phyloP scores from a whole-genome alignment of 1,284 basidiomycete species.

The Cutaneotrichosporon dermatis region DNA sequence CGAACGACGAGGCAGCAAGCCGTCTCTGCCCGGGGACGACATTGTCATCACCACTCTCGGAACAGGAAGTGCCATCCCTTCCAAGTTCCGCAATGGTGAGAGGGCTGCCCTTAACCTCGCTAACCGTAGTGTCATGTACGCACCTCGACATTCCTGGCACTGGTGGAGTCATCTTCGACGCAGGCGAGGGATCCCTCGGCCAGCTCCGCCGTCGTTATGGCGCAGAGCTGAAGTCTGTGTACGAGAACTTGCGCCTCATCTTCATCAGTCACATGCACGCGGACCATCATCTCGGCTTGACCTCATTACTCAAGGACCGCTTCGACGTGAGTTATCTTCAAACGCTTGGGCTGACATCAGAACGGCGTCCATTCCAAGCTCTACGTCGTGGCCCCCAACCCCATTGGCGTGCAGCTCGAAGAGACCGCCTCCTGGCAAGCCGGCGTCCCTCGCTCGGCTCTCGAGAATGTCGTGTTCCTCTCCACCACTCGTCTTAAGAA shows the following conservation, averaged over 20 bases:
- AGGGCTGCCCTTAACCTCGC: background rate
- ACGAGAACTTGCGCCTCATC: constrained; percentile 70
- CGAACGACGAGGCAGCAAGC: background rate
- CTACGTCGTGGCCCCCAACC: constrained; percentile 59
- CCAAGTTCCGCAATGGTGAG: constrained; percentile 65
- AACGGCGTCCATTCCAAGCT: constrained; percentile 47
- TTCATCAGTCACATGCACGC: constrained; percentile 89
- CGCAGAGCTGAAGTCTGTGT: constrained; percentile 52
- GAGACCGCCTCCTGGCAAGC: constrained; percentile 41
- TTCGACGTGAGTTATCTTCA: constrained; percentile 55
- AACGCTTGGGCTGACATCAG: constrained; percentile 14
- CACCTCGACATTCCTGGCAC: constrained; percentile 64
- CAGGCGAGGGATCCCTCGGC: constrained; percentile 87
- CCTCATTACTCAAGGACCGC: constrained; percentile 68
- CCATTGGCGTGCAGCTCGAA: constrained; percentile 49
- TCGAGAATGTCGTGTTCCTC: constrained; percentile 42
- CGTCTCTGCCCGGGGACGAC: constrained; percentile 55
- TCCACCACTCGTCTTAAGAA: constrained; percentile 24
- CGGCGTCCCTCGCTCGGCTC: constrained; percentile 21
- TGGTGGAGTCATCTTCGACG: constrained; percentile 77
- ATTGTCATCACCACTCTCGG: constrained; percentile 74
- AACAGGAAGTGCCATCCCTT: constrained; percentile 81
- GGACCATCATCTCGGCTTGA: constrained; percentile 85
- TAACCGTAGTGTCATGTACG: constrained; percentile 61
- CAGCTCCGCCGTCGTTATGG: constrained; percentile 79